Conservation (phyloP, 257 asterid genomes). For the Solanum piurae region DNA sequence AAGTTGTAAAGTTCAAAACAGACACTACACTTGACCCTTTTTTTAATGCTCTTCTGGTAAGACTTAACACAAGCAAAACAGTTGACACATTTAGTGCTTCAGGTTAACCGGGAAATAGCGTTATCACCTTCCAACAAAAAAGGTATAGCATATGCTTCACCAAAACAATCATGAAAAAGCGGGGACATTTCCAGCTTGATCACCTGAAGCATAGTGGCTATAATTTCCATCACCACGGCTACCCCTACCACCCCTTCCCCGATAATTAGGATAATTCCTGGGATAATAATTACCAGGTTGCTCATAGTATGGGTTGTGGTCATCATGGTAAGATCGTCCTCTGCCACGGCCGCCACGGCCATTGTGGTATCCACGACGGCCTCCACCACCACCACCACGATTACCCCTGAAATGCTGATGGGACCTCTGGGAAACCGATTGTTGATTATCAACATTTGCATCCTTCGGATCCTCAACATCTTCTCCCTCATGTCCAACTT, state of each 20-base stretch:
- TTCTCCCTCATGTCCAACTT: neutral
- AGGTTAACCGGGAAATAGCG: neutral
- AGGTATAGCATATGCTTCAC: neutral
- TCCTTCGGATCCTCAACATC: conserved; percentile 14
- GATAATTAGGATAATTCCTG: conserved; percentile 21
- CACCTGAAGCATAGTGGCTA: conserved; percentile 15
- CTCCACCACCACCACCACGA: conserved; percentile 27
- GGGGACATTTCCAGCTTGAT: conserved; percentile 11
- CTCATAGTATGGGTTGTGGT: conserved; percentile 28
- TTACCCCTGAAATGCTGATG: conserved; percentile 42
- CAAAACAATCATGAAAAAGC: conserved; percentile 25
- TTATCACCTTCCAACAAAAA: neutral
- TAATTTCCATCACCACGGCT: conserved; percentile 23
- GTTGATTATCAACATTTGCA: conserved; percentile 14
- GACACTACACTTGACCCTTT: neutral
- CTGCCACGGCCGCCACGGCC: conserved; percentile 26
- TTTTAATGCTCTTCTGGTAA: neutral
- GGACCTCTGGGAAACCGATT: conserved; percentile 13
- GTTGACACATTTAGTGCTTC: neutral
- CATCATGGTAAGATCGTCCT: conserved; percentile 31
- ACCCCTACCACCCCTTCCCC: conserved; percentile 64
- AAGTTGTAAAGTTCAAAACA: neutral
- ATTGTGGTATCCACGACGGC: conserved; percentile 21
- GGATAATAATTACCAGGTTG: conserved; percentile 35
- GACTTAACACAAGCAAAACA: neutral